Base-by-base conservation (phyloP, 75 land plant species). In the Cryptomeria japonica region DNA sequence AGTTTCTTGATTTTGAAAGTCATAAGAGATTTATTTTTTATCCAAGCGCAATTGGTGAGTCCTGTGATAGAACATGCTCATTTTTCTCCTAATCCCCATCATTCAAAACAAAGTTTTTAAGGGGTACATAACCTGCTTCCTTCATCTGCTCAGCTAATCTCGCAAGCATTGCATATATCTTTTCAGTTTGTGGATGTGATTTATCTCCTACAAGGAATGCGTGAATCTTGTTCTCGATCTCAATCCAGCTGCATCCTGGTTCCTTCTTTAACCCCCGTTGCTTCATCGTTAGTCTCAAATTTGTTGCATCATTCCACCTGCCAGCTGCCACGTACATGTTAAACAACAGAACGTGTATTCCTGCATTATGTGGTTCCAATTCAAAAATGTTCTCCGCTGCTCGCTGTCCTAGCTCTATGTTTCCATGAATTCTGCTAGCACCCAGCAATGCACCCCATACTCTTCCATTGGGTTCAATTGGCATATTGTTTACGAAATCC, bases 391-490 rank as follows among this genome's bases (percentile, higher is more conserved):
- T 39, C 42, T 82, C 84, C 5, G 90, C 84, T 6, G 90, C 91
- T 58, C 84, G 53, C 88, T 93, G 91, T 22, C 85, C 93, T 32
- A 93, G 32, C 42, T 89, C 88, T 6, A 82, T 72, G n/a, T 86
- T 87, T 25, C 78, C 82, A 84, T 90, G 87, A 36, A 61, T 88
- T 80, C 88, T 87, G 80, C 93, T 91, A 44, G 89, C 90, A 86
- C 93, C 88, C 36, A 93, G 89, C 80, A 93, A 76, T 22, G 91
- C 68, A 58, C 94, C 87, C 94, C 94, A 93, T 28, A 91, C 86
- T 56, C 82, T 87, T 49, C 86, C 85, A 87, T 91, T 92, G 4
- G 94, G 93, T 53, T 90, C 90, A 76, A 91, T 89, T 39, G 90
- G 86, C 94, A 93, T 93, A 25, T 75, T 22, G 16, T 85, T 73